A percentile compares a stretch with the other conserved stretches of the same genome.
phyloP scores from a whole-genome alignment of 1,139 yeast species.

The Diutina sp. region DNA sequence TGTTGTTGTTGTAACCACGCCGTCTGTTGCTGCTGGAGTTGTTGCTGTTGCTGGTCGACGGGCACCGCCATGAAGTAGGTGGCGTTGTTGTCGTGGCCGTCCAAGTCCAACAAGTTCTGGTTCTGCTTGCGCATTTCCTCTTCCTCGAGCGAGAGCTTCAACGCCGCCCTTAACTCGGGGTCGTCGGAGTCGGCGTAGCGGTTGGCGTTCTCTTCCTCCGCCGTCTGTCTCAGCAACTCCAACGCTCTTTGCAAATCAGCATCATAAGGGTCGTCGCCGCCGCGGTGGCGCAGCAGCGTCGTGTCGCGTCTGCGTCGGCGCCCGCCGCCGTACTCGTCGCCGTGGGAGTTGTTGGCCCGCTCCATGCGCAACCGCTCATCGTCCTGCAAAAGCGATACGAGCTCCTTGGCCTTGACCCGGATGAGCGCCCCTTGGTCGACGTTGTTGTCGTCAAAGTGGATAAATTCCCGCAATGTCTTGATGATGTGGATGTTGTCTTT shows the following conservation, averaged over 20 bases:
- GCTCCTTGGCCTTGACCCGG: conserved; percentile 84
- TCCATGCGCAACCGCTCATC: conserved; percentile 75
- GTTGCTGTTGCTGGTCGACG: conserved; percentile 9
- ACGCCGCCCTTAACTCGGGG: conserved; percentile 69
- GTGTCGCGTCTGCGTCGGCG: conserved; percentile 12
- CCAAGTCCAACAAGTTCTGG: conserved; percentile 42
- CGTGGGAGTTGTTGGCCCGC: conserved; percentile 19
- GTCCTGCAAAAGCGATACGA: conserved; percentile 67
- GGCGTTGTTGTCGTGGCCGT: conserved; percentile 19
- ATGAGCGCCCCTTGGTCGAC: conserved; percentile 84
- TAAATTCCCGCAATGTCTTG: conserved; percentile 86
- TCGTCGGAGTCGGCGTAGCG: conserved; percentile 41
- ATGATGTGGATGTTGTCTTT: conserved; percentile 81
- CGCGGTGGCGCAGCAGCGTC: conserved; percentile 7
- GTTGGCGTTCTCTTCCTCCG: conserved; percentile 53
- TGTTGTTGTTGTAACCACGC: conserved; percentile 5
- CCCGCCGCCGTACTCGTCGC: conserved; percentile 9
- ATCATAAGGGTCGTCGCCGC: conserved; percentile 38
- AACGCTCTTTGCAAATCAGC: conserved; percentile 77
- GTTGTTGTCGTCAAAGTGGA: conserved; percentile 67
- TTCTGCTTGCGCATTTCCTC: conserved; percentile 57
- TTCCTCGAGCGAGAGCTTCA: conserved; percentile 77
- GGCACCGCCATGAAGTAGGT: conserved; percentile 5
- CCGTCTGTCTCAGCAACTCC: conserved; percentile 72
- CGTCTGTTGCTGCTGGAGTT: neutral